Base-by-base conservation (phyloP, 2,329 filamentous ascomycete species). In the Neocatenulostroma microsporum region DNA sequence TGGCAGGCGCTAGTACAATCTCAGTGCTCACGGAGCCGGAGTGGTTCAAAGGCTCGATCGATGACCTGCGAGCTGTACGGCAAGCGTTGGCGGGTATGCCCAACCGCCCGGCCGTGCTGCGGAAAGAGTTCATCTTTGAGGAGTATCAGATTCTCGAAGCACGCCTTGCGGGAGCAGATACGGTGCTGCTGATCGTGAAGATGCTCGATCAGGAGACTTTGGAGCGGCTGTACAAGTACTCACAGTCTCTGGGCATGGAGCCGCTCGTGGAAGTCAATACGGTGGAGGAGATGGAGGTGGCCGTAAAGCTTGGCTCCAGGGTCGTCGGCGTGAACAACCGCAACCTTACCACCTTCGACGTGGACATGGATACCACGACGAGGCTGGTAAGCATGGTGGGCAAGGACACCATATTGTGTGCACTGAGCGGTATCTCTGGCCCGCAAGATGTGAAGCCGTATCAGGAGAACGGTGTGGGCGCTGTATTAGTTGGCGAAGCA, bases 41-140 rank as follows among this genome's bases (percentile, higher is more conserved):
- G 56, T 98, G 91, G 91, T 98, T 98, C 71, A 96, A 95, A 66
- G 91, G 91, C 31, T 94, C 83, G 62, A 88, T 98, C 42, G 89
- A 98, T 40, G 91, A 98, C 58, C 67, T 98, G 36, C 78, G 84
- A 42, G 78, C 82, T 21, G 91, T 96, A 20, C 78, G 91, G 29
- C 84, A 89, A 61, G 87, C 84, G 32, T 68, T 98, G n/a, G 78
- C 87, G 51, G 82, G 83, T 10, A 87, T 98, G 80, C 81, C 85
- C 2, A 93, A 95, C 58, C 76, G 91, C 35, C 93, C 91, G 3
- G 93, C 89, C 2, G 76, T 98, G 10, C 67, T 98, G 20, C 80
- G 93, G 17, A 98, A 98, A 58, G 91, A 98, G 52, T 98, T 98
- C 54, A 79, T 98, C 26, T 98, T 96, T 54, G 88, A 96, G 30